These are phyloP conservation scores for Penicillium sp. DNA, from an alignment of 2,329 filamentous ascomycete species.

Conservation along the genomic window DNA sequence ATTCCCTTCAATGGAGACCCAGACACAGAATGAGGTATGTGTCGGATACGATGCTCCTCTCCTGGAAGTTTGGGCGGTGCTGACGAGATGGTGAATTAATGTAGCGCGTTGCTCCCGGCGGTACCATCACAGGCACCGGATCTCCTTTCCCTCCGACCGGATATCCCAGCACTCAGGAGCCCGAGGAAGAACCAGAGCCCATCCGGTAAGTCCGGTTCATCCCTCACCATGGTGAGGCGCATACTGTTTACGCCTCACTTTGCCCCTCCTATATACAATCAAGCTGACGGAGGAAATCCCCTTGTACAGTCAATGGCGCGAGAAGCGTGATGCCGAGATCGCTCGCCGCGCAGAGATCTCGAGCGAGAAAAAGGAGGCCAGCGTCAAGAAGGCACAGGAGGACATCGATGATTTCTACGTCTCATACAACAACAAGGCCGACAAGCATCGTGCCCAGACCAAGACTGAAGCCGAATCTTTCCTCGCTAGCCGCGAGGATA, in stretches of 20 bases:
- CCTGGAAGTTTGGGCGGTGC: slow-evolving; percentile 8
- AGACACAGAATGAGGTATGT: slow-evolving; percentile 71
- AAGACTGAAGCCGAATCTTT: slow-evolving; percentile 93
- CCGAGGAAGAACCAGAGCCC: slow-evolving; percentile 84
- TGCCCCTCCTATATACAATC: not conserved
- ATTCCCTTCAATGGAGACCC: slow-evolving; percentile 80
- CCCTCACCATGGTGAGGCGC: slow-evolving; percentile 6
- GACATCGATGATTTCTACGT: slow-evolving; percentile 99
- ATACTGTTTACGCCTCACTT: slow-evolving; percentile 4
- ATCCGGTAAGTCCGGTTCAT: slow-evolving; percentile 59
- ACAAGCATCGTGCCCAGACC: slow-evolving; percentile 88
- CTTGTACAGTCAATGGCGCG: slow-evolving; percentile 74
- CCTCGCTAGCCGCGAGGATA: slow-evolving; percentile 84
- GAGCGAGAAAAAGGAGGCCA: slow-evolving; percentile 79
- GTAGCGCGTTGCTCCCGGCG: slow-evolving; percentile 73
- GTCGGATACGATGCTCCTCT: not conserved
- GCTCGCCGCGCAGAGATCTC: slow-evolving; percentile 85
- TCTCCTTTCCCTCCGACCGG: slow-evolving; percentile 60
- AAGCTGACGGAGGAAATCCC: slow-evolving; percentile 13
- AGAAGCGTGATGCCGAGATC: slow-evolving; percentile 81
- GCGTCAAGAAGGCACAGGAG: slow-evolving; percentile 83
- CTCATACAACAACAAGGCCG: slow-evolving; percentile 98
- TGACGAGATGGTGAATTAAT: slow-evolving; percentile 22
- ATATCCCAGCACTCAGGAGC: slow-evolving; percentile 58
- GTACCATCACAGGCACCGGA: slow-evolving; percentile 75